Evolutionary conservation across 1,284 basidiomycete genomes (phyloP).

Genomic region (Ceratobasidium theobromae): DNA sequence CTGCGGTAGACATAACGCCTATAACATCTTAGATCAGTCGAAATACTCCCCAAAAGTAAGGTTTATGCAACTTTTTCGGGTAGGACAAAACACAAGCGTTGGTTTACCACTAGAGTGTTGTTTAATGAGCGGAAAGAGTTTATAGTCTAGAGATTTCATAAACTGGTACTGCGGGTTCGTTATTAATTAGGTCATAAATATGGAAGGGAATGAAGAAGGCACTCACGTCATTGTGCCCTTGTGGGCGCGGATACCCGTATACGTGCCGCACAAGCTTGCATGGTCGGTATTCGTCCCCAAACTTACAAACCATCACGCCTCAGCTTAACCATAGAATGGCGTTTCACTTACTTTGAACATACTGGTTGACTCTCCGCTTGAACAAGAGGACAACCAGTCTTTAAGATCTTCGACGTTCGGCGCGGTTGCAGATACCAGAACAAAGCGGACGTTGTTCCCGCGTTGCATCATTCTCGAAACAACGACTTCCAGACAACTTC

Average conservation of each 20-base stretch:
- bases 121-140: constrained; percentile 69
- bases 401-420: constrained; percentile 92
- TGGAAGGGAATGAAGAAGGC: background rate
- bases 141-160: constrained; percentile 68
- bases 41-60: background rate
- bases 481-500: constrained; percentile 90
- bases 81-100: constrained; percentile 82
- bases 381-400: constrained; percentile 63
- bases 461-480: constrained; percentile 88
- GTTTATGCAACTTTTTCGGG: constrained; percentile 66
- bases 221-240: constrained; percentile 37
- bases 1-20: constrained; percentile 74
- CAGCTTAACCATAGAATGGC: constrained; percentile 3
- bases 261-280: constrained; percentile 77
- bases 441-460: constrained; percentile 70
- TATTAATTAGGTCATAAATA: constrained; percentile 50
- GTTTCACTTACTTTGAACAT: constrained; percentile 66
- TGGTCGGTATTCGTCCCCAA: constrained; percentile 87
- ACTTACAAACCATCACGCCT: constrained; percentile 51
- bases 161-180: constrained; percentile 67
- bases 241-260: constrained; percentile 56
- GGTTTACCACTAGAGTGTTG: constrained; percentile 74
- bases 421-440: constrained; percentile 90
- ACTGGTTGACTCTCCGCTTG: constrained; percentile 43
- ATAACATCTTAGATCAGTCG: background rate